A percentile compares a stretch with the other conserved stretches of the same genome.
These are phyloP conservation scores for Eragrostis curvula DNA, from an alignment of 176 grass and related monocot species.

Conservation along the genomic window DNA sequence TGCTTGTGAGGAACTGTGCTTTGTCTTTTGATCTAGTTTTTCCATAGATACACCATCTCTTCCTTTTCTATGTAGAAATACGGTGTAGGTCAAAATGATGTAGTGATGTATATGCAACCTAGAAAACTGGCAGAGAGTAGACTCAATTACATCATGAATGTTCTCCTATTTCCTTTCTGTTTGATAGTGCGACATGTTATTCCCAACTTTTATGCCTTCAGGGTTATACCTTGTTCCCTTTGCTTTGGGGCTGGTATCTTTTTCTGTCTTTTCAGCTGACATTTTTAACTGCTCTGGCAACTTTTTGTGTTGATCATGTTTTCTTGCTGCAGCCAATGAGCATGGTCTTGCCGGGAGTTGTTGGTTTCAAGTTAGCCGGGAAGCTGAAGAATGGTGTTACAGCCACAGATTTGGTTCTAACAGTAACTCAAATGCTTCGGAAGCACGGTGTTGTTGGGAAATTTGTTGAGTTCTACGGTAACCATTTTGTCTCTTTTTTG, in stretches of 20 bases:
- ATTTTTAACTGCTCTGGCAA: background rate
- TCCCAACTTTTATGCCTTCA: background rate
- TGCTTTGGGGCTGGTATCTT: background rate
- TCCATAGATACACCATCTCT: background rate
- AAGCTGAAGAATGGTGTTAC: constrained; percentile 93
- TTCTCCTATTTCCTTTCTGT: background rate
- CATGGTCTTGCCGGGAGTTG: constrained; percentile 96
- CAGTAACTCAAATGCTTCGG: constrained; percentile 93
- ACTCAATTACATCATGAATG: background rate
- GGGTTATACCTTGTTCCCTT: background rate
- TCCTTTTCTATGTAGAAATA: background rate
- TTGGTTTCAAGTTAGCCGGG: constrained; percentile 90
- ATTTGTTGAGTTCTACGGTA: constrained; percentile 98
- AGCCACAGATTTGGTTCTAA: constrained; percentile 96
- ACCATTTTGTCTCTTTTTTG: constrained; percentile 1
- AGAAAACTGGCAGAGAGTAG: background rate
- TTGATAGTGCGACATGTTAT: background rate
- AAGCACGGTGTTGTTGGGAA: constrained; percentile 99
- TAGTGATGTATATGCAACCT: background rate
- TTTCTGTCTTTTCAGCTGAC: background rate
- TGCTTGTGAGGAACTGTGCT: background rate
- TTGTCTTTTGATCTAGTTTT: too few relatives aligned
- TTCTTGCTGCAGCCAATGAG: constrained; percentile 82
- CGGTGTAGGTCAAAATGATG: background rate
- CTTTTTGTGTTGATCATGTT: constrained; percentile 22